phyloP scores from a whole-genome alignment of 208 protist genomes.

The Acanthamoeba castellanii region DNA sequence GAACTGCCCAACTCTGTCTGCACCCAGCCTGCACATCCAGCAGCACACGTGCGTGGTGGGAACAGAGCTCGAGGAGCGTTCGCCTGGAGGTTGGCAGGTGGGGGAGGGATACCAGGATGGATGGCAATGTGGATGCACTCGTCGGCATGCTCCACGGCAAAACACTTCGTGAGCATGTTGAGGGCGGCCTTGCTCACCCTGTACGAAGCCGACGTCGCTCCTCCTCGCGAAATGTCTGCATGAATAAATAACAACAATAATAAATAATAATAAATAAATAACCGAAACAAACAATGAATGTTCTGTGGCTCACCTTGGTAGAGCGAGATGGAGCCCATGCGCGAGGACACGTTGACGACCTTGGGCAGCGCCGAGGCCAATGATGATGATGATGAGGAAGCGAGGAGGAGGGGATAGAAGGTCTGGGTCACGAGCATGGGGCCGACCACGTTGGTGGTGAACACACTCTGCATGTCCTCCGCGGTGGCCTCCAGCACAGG shows the following conservation, averaged over 20 bases:
- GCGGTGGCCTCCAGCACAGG: not conserved
- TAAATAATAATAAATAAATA: no score
- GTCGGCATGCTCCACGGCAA: not conserved
- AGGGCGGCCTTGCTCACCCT: slow-evolving; percentile 34
- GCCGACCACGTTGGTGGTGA: slow-evolving; percentile 19
- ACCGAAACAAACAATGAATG: not conserved
- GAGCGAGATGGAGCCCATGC: slow-evolving; percentile 20
- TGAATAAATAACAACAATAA: no score
- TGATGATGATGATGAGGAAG: not conserved
- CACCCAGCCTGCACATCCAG: not conserved
- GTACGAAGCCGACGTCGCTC: slow-evolving; percentile 22
- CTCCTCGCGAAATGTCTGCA: not conserved
- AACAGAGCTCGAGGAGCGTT: no score
- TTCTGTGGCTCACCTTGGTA: not conserved
- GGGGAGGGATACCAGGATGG: not conserved
- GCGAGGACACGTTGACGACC: slow-evolving; percentile 26
- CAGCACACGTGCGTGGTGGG: not conserved
- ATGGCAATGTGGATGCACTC: slow-evolving; percentile 19
- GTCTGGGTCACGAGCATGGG: slow-evolving; percentile 22
- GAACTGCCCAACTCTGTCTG: slow-evolving; percentile 26
- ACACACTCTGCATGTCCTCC: not conserved
- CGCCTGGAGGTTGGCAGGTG: not conserved
- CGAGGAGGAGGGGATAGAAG: not conserved
- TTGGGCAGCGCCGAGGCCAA: not conserved
- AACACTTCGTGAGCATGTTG: slow-evolving; percentile 35